phyloP scores from a whole-genome alignment of 139 green algal species.

The Trebouxia sp. region DNA sequence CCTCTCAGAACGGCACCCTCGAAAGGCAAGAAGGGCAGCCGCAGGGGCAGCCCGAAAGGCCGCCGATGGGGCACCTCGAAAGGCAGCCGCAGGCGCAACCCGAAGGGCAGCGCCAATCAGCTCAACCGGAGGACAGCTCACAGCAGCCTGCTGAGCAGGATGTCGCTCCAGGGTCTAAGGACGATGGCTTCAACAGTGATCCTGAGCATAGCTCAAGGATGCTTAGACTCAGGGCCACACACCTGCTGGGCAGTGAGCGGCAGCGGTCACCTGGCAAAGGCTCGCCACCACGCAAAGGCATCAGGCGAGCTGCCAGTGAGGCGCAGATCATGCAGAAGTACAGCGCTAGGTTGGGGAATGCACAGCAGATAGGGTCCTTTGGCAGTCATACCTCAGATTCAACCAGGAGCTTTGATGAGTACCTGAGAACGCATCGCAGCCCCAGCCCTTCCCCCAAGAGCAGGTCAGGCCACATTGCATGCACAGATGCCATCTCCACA shows the following conservation, averaged over 20 bases:
- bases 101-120: neutral
- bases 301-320: slow-evolving; percentile 6
- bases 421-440: slow-evolving; percentile 2
- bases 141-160: no score
- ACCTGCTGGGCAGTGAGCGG: neutral
- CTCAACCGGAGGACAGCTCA: neutral
- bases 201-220: neutral
- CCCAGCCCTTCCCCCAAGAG: slow-evolving; percentile 11
- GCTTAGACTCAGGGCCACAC: neutral
- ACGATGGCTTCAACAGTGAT: slow-evolving; percentile 17
- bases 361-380: neutral
- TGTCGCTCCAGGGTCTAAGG: no score
- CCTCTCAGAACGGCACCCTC: neutral
- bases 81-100: neutral
- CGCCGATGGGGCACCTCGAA: neutral
- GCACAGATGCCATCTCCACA: no score
- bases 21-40: neutral
- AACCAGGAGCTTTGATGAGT: slow-evolving; percentile 28
- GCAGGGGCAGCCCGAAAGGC: neutral
- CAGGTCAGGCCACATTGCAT: no score
- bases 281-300: neutral
- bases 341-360: neutral
- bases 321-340: neutral
- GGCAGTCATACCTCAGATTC: slow-evolving; percentile 10
- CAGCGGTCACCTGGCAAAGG: no score